These are phyloP conservation scores for Hemileia vastatrix DNA, from an alignment of 1,284 basidiomycete genomes.

Conservation along the genomic window DNA sequence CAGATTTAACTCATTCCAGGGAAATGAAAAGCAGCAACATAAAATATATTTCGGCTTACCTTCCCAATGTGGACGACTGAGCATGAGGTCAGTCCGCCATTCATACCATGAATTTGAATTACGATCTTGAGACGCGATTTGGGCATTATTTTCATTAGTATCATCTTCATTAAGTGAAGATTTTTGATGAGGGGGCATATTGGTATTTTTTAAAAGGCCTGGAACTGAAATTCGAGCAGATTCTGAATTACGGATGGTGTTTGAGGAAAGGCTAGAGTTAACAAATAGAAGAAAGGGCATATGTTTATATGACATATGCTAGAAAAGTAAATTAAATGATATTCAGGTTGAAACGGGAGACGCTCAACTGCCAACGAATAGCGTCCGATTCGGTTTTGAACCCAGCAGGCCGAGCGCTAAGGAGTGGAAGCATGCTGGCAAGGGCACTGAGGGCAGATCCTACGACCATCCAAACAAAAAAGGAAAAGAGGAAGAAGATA, in stretches of 20 bases:
- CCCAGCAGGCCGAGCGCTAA: slow-evolving; percentile 71
- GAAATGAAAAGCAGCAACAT: neutral
- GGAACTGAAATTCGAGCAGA: slow-evolving; percentile 82
- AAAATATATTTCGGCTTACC: neutral
- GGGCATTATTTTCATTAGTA: slow-evolving; percentile 25
- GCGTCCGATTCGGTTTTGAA: slow-evolving; percentile 75
- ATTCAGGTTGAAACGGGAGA: neutral
- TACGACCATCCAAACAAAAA: neutral
- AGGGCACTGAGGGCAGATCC: slow-evolving; percentile 85
- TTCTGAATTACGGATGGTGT: slow-evolving; percentile 63
- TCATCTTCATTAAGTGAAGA: neutral
- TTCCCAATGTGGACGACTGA: slow-evolving; percentile 78
- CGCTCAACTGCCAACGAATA: slow-evolving; percentile 78
- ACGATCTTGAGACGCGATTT: slow-evolving; percentile 27
- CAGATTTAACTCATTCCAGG: neutral
- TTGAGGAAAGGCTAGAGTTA: slow-evolving; percentile 55
- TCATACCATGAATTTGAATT: slow-evolving; percentile 27
- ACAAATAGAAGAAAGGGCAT: neutral
- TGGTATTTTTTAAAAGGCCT: slow-evolving; percentile 50
- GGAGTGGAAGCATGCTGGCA: slow-evolving; percentile 75
- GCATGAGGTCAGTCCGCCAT: slow-evolving; percentile 76
- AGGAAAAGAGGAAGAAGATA: neutral
- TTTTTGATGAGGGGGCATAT: neutral
- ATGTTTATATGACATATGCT: too few species aligned
- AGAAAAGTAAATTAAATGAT: neutral